phyloP scores from a whole-genome alignment of 148 eudicot genomes.

The Spergularia marina region DNA sequence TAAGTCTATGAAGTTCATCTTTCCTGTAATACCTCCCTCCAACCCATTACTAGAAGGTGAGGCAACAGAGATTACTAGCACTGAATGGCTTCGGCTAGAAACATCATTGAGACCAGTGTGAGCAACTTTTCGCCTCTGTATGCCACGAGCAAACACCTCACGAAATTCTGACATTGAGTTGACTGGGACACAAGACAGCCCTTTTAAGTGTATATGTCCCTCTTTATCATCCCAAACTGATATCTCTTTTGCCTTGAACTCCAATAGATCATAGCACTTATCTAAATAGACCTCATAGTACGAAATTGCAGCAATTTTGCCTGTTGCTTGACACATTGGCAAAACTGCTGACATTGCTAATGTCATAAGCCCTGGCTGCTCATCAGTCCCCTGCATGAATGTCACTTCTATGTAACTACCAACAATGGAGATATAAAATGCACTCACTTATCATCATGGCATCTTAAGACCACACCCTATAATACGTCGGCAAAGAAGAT shows the following conservation, averaged over 20 bases:
- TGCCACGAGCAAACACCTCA: slow-evolving; percentile 57
- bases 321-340: slow-evolving; percentile 56
- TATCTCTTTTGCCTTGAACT: slow-evolving; percentile 66
- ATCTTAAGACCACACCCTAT: background rate
- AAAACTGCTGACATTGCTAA: slow-evolving; percentile 60
- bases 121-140: slow-evolving; percentile 81
- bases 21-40: slow-evolving; percentile 42
- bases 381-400: slow-evolving; percentile 67
- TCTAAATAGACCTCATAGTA: slow-evolving; percentile 91
- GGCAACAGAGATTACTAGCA: slow-evolving; percentile 56
- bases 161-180: slow-evolving; percentile 55
- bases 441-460: background rate
- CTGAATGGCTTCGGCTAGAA: slow-evolving; percentile 93
- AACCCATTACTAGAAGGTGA: slow-evolving; percentile 38
- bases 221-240: slow-evolving; percentile 70
- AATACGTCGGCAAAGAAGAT: background rate
- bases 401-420: slow-evolving; percentile 3
- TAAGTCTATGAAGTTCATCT: slow-evolving; percentile 86
- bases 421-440: background rate
- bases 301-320: slow-evolving; percentile 54
- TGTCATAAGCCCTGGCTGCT: slow-evolving; percentile 70
- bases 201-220: slow-evolving; percentile 68
- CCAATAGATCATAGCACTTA: slow-evolving; percentile 83
- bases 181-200: slow-evolving; percentile 61
- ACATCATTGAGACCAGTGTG: slow-evolving; percentile 81